Percentiles rank a stretch among this genome's conserved stretches.
These are phyloP conservation scores for Letharia columbiana DNA, from an alignment of 495 filamentous ascomycete species.

Conservation along the genomic window DNA sequence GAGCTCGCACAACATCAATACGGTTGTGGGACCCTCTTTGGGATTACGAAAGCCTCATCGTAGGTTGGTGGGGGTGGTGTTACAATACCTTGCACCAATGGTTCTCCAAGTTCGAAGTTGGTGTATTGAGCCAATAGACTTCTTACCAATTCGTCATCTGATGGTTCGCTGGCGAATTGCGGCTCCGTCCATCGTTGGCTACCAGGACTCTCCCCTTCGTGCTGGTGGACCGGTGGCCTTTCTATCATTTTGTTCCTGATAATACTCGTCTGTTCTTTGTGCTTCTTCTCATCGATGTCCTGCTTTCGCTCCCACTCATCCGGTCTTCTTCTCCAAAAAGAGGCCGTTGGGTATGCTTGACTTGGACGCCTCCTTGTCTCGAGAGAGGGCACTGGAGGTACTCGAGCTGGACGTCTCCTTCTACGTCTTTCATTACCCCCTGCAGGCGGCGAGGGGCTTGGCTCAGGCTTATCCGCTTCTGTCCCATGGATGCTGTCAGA, in stretches of 20 bases:
- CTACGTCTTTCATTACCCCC: neutral
- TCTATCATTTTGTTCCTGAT: neutral
- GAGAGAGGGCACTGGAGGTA: too few species aligned
- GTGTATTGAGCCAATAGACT: neutral
- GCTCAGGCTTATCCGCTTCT: neutral
- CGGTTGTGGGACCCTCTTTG: neutral
- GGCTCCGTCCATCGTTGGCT: neutral
- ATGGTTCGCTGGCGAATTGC: neutral
- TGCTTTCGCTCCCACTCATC: neutral
- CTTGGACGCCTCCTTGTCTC: neutral
- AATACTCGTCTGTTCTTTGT: neutral
- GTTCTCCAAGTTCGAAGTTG: neutral
- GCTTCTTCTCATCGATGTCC: neutral
- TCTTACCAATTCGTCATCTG: neutral
- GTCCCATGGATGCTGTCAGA: neutral
- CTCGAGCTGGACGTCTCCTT: too few species aligned
- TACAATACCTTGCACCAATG: neutral
- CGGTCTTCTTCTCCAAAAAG: neutral
- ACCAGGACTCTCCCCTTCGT: neutral
- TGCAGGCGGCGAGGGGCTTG: neutral
- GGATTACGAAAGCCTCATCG: neutral
- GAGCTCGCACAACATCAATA: neutral
- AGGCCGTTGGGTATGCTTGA: neutral
- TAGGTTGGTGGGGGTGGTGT: neutral
- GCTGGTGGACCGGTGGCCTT: neutral